Evolutionary conservation across 116 monocot species (phyloP), one percentile per base, ranked within the genome.

Genomic region (Dioscorea cayenensis): DNA sequence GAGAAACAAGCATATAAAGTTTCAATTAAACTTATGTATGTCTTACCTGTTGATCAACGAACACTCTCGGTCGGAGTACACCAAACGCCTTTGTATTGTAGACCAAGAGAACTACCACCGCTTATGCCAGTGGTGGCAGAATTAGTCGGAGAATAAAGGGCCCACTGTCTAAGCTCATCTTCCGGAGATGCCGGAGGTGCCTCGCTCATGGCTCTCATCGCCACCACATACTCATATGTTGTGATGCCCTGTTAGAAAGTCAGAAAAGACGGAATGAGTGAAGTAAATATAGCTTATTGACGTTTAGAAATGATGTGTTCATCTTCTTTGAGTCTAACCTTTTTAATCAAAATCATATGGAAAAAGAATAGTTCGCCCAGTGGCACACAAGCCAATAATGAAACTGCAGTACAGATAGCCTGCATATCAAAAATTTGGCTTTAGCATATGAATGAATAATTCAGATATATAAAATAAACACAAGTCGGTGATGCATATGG

Each of bases 161-260:
- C 74, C 71, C 86, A 80, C 62, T 72, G 72, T 20, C 67, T 83
- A 35, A 55, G 55, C 55, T 92, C 86, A 50, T 90, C 96, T 68
- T 90, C 88, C 11, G 43, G 85, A 71, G 92, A 96, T 60, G 77
- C 94, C 22, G 99, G 86, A 51, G 94, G 91, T 67, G 83, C 89
- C 73, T 99, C 99, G 49, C 94, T 94, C 99, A 99, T 91, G 36
- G 94, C 89, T 77, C 94, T 83, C 99, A 99, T 99, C 62, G 99
- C 99, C 58, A 99, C 99, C 61, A 97, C 97, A 78, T 84, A 97
- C 77, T 97, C 97, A 71, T 97, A 97, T 17, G 97, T 97, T 51
- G 97, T 94, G 38, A 99, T 99, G 58, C 99, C 99, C 99, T 99
- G 75, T 60, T 28, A 72, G 27, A 71, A n/a, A 58, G 27, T 29